Evolutionary conservation across 2,329 filamentous ascomycete species (phyloP), one percentile per base, ranked within the genome.

Genomic region (Epichloe gansuensis): DNA sequence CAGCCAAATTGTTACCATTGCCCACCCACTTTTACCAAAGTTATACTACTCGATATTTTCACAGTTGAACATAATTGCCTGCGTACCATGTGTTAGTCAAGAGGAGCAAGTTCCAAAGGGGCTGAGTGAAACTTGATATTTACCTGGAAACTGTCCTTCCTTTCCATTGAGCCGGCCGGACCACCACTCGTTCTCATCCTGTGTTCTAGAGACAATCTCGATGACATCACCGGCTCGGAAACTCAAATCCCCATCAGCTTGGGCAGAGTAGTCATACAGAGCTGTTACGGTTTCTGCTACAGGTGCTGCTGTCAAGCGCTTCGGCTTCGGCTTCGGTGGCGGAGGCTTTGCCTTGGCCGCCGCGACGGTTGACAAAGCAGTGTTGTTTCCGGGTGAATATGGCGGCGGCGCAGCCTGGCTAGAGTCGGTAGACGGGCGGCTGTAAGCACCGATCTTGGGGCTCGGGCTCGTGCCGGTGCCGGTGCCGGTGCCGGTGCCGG

Each of bases 101-200:
- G 15, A 25, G 17, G 21, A 12, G 15, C 36, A 34, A 15, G 1
- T 39, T 21, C 5, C 1, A n/a, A 2, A 5, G 38, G 3, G 15
- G n/a, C 8, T 9, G 7, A 27, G 9, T 3, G 12, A 9, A 40
- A 23, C n/a, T 13, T 43, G 17, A 13, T 7, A 43, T 81, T 65
- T 75, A 95, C 93, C 93, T 71, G 93, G 93, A 67, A 98, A 98
- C 64, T 97, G 91, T 27, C 93, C 93, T 63, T 87, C 74, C 69
- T 84, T 85, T 47, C 86, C 89, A 54, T 85, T 76, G 51, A 95
- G 65, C 64, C 81, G 87, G 39, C 93, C 93, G 8, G 77, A 84
- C 93, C 93, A 98, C 93, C 93, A 98, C 68, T 98, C 93, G 60
- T 98, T 97, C 49, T 88, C 84, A 62, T 95, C 96, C 56, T 79